phyloP scores from a whole-genome alignment of 768 basidiomycete species.

The Tulasnella calospora region DNA sequence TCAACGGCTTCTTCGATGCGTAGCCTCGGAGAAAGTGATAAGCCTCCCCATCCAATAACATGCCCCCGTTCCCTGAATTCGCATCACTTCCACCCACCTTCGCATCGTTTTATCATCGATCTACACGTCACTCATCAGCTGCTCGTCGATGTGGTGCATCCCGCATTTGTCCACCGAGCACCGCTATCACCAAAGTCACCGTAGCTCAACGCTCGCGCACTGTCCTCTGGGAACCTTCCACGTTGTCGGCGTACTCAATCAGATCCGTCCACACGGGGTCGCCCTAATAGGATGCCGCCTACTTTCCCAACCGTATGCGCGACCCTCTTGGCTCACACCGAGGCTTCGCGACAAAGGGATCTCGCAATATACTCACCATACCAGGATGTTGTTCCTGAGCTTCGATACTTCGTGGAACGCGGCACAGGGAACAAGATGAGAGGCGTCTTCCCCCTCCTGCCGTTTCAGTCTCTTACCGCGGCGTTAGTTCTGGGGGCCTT shows the following conservation, averaged over 20 bases:
- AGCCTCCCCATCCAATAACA: background rate
- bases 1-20: background rate
- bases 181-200: background rate
- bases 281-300: background rate
- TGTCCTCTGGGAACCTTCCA: background rate
- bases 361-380: conserved; percentile 8
- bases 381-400: background rate
- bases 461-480: background rate
- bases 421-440: conserved; percentile 3
- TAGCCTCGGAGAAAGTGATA: conserved; percentile 7
- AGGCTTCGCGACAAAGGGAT: background rate
- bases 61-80: background rate
- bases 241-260: background rate
- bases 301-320: background rate
- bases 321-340: conserved; percentile 9
- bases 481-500: background rate
- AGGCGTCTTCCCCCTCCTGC: background rate
- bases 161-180: background rate
- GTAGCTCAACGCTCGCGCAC: background rate
- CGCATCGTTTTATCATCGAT: background rate
- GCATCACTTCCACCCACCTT: background rate
- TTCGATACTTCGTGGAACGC: conserved; percentile 1
- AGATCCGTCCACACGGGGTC: background rate
- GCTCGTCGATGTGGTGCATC: too few relatives aligned
- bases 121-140: background rate